These are phyloP conservation scores for Ophiostoma triangulosporum DNA, from an alignment of 2,329 filamentous ascomycete genomes.

Conservation along the genomic window DNA sequence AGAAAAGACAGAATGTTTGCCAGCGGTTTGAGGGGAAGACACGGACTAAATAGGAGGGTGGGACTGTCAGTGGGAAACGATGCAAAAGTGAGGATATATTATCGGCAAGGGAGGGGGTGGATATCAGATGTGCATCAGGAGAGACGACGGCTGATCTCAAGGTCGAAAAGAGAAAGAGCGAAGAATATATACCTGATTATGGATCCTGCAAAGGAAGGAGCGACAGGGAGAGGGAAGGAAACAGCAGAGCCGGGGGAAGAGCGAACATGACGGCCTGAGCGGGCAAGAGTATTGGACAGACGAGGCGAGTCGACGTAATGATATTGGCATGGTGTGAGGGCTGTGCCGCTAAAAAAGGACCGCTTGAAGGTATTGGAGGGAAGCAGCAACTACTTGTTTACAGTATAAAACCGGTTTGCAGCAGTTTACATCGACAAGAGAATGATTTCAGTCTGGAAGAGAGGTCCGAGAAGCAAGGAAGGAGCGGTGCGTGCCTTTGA, in stretches of 20 bases:
- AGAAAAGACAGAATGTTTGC: background rate
- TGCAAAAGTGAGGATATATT: background rate
- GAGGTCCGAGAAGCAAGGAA: too few species aligned
- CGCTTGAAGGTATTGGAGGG: background rate
- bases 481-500: background rate
- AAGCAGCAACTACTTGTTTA: background rate
- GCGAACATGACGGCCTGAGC: background rate
- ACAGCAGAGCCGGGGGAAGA: background rate
- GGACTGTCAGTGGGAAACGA: background rate
- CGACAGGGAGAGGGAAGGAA: background rate
- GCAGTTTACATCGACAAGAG: too few species aligned
- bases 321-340: background rate
- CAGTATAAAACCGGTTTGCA: background rate
- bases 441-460: too few species aligned
- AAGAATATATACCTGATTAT: background rate
- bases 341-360: slow-evolving; percentile 1
- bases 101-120: background rate
- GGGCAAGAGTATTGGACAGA: background rate
- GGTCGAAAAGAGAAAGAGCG: background rate
- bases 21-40: background rate
- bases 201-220: background rate
- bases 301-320: background rate
- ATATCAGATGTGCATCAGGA: background rate
- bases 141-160: background rate
- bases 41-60: background rate